phyloP scores from a whole-genome alignment of 1,284 basidiomycete genomes.

The Caloboletus inedulis region DNA sequence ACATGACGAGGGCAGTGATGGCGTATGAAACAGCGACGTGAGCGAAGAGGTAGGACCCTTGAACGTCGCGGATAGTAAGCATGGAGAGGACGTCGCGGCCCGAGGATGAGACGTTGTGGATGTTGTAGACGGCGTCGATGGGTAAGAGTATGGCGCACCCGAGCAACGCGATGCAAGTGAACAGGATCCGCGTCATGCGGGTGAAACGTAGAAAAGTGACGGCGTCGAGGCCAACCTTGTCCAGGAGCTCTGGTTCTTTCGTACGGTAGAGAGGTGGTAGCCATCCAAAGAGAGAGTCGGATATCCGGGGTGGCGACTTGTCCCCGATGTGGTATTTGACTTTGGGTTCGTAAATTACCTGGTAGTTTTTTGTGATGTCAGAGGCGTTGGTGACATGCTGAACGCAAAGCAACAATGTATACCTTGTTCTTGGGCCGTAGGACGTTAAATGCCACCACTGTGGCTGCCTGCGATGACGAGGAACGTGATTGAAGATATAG shows the following conservation, averaged over 20 bases:
- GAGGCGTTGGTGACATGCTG: neutral
- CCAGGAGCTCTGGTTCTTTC: conserved; percentile 84
- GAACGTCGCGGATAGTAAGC: conserved; percentile 66
- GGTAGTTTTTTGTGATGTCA: neutral
- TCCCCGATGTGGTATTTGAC: conserved; percentile 84
- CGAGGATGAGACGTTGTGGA: conserved; percentile 34
- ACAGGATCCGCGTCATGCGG: conserved; percentile 81
- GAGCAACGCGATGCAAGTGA: conserved; percentile 64
- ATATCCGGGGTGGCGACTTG: conserved; percentile 79
- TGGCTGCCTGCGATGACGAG: conserved; percentile 45
- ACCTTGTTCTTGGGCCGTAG: conserved; percentile 79
- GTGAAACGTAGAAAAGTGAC: conserved; percentile 91
- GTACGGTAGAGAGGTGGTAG: conserved; percentile 81
- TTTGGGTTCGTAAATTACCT: conserved; percentile 86
- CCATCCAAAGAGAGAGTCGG: conserved; percentile 84
- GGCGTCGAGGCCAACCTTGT: conserved; percentile 92
- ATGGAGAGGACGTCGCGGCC: conserved; percentile 48
- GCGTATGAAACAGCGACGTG: conserved; percentile 65
- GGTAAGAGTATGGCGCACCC: conserved; percentile 79
- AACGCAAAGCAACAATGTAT: conserved; percentile 8
- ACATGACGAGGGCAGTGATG: conserved; percentile 55
- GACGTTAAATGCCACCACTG: conserved; percentile 70
- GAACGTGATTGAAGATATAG: conserved; percentile 5
- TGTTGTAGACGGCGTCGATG: conserved; percentile 67
- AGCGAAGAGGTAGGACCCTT: conserved; percentile 56